Base-by-base conservation (phyloP, 1,284 basidiomycete species). In the Neolentinus lepideus region DNA sequence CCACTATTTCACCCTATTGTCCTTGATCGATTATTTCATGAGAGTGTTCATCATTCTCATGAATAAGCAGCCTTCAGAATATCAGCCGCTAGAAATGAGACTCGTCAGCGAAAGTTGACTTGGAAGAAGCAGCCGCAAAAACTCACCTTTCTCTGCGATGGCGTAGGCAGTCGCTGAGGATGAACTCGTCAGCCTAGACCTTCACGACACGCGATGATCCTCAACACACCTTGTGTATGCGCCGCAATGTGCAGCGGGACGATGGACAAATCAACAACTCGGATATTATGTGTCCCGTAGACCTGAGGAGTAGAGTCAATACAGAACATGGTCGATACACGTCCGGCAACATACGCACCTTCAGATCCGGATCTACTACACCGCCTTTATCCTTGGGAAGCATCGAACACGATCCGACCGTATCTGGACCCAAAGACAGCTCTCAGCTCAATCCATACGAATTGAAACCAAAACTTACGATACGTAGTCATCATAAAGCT, bases 341-440 rank as follows among this genome's bases (percentile, higher is more conserved):
- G 47, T 12, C 47, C 14, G 16, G 24, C 8, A 50, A 25, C n/a
- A 43, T 6, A 25, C 43, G 4, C 0, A 78, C 75, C 51, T 68
- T 62, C 33, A 84, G 72, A 60, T 75, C 75, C 8, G 74, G 66
- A 66, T 77, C 76, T 35, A 83, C 80, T n/a, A 83, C 85, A 57
- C 85, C 85, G 27, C 79, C 78, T 55, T 77, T 70, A 24, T 76
- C 74, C 36, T 71, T 65, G 12, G 85, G 85, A 38, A 86, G 71
- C 84, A 87, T 86, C 0, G 83, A 76, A 55, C 75, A 78, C 6
- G 73, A 70, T 1, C 74, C 75, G 27, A 66, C 60, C 2, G 70
- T 70, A 57, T 78, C 73, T 75, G 52, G 4, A 26, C 9, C 9
- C 19, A 10, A 47, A 47, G 9, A 21, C 45, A 47, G 45, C 21